Conservation (phyloP, 768 basidiomycete species). For the Podaxis pistillaris region DNA sequence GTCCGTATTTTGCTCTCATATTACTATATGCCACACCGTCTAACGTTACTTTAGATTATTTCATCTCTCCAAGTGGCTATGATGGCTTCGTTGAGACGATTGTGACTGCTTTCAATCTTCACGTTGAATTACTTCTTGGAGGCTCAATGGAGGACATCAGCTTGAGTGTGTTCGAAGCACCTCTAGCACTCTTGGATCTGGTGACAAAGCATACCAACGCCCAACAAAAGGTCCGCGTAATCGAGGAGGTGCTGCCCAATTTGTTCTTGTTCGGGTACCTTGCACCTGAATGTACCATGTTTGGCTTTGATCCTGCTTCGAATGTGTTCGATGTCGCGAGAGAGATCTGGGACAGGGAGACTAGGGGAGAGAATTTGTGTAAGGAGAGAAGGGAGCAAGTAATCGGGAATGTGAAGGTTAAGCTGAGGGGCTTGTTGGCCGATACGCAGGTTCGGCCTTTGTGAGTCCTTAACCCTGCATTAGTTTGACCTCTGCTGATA, state of each 20-base stretch:
- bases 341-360: constrained; percentile 35
- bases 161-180: background rate
- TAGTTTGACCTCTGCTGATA: constrained; percentile 3
- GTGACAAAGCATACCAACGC: constrained; percentile 14
- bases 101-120: constrained; percentile 7
- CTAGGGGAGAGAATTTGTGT: constrained; percentile 16
- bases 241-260: constrained; percentile 34
- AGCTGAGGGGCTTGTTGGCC: constrained; percentile 38
- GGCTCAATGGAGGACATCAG: background rate
- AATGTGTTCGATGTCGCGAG: constrained; percentile 26
- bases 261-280: constrained; percentile 51
- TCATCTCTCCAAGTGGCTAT: constrained; percentile 13
- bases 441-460: constrained; percentile 36
- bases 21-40: background rate
- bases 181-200: constrained; percentile 7
- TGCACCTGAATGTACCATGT: constrained; percentile 33
- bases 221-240: constrained; percentile 5
- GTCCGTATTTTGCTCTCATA: constrained; percentile 29
- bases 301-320: constrained; percentile 18
- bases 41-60: constrained; percentile 5
- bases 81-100: constrained; percentile 12
- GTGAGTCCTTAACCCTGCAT: constrained; percentile 25
- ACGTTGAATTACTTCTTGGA: constrained; percentile 7
- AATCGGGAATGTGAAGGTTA: constrained; percentile 36
- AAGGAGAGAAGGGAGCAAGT: constrained; percentile 17